phyloP scores from a whole-genome alignment of 441 rosid genomes.

The Populus hybrid region DNA sequence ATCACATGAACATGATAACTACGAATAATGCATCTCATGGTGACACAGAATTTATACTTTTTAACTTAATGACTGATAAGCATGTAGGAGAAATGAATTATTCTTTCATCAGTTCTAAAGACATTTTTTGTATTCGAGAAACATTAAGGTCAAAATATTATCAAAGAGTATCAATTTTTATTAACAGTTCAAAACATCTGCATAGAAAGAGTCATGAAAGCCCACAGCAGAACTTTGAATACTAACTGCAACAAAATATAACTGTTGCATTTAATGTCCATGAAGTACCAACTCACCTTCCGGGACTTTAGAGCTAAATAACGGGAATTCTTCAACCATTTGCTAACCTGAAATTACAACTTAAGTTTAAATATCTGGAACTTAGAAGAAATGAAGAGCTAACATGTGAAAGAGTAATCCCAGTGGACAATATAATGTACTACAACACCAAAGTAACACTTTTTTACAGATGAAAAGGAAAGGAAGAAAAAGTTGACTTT shows the following conservation, averaged over 20 bases:
- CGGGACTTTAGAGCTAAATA: conserved; percentile 75
- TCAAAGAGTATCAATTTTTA: not conserved
- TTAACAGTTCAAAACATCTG: not conserved
- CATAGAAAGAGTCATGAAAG: not conserved
- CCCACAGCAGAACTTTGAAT: not conserved
- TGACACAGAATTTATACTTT: not conserved
- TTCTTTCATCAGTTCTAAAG: not conserved
- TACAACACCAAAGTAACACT: not conserved
- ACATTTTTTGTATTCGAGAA: conserved; percentile 12
- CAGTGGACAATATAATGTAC: not conserved
- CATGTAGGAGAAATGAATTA: not conserved
- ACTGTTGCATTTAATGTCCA: conserved; percentile 1
- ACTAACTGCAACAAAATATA: not conserved
- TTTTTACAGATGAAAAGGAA: not conserved
- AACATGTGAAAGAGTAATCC: conserved; percentile 7
- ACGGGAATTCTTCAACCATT: conserved; percentile 99
- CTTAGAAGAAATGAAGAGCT: conserved; percentile 11
- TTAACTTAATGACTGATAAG: not conserved
- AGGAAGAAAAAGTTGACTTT: not conserved
- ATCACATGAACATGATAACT: not conserved
- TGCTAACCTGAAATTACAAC: conserved; percentile 70
- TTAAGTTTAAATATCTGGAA: conserved; percentile 18
- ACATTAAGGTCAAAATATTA: not conserved
- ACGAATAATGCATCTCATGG: not conserved
- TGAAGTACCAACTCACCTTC: conserved; percentile 50